Percentiles rank a stretch among this genome's conserved stretches.
Conservation (phyloP, 441 rosid species). For the Flueggea neowawraea region DNA sequence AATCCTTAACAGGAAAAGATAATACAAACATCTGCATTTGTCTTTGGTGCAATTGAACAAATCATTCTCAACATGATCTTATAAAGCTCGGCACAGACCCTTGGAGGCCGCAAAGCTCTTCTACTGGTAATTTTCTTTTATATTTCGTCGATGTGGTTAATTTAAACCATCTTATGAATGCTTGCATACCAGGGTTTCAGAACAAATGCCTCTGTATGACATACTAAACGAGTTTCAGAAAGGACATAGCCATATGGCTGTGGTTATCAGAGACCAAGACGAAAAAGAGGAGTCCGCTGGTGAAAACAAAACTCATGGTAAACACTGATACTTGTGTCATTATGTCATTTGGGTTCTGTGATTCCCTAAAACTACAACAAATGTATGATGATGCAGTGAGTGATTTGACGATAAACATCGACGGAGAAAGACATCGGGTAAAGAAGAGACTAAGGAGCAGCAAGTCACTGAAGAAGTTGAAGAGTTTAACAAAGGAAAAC, state of each 20-base stretch:
- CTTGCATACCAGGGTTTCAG: conserved; percentile 33
- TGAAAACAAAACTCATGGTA: conserved; percentile 21
- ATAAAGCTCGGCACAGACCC: no score
- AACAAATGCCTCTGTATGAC: conserved; percentile 45
- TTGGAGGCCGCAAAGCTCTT: no score
- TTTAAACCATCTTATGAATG: not conserved
- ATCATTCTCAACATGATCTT: no score
- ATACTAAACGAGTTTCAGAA: conserved; percentile 60
- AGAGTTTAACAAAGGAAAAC: conserved; percentile 54
- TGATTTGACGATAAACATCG: conserved; percentile 59
- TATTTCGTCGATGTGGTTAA: no score
- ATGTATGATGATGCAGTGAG: conserved; percentile 15
- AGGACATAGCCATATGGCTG: conserved; percentile 70
- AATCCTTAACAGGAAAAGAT: not conserved
- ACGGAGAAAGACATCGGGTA: conserved; percentile 42
- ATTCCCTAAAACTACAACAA: not conserved
- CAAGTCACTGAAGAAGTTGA: conserved; percentile 60
- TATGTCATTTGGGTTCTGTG: not conserved
- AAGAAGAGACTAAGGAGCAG: conserved; percentile 51
- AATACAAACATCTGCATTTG: not conserved
- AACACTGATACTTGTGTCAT: not conserved
- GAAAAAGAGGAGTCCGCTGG: conserved; percentile 14
- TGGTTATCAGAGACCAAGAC: conserved; percentile 27
- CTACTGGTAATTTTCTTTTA: no score
- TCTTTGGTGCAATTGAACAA: no score